Evolutionary conservation across 2,329 filamentous ascomycete species (phyloP), one percentile per base, ranked within the genome.

Genomic region (Trichoderma guizhouense): DNA sequence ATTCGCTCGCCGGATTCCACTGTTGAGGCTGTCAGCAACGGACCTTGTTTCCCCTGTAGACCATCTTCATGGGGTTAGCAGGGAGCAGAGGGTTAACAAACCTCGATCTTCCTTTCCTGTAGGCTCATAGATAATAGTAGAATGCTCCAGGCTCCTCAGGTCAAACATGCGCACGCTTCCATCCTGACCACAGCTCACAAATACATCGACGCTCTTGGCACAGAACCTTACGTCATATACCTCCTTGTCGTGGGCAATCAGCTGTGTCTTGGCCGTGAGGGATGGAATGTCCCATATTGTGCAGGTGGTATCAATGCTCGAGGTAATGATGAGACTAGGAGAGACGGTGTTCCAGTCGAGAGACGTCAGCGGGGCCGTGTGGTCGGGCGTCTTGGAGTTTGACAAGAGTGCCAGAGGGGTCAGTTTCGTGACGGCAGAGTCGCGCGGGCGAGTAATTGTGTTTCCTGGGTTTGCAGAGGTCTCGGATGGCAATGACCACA

Each of bases 241-340:
- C 82, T 99, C 96, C 82, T 98, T 98, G 83, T 99, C 96, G 81
- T 99, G 96, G 24, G 96, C 96, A 82, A 99, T 99, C 60, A 99
- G 86, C 81, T 99, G 96, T 2, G 96, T 99, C 84, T 99, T 99
- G 67, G 96, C 96, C 0, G 96, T 99, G 74, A 99, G 86, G 1
- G 96, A 98, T 4, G 96, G 96, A 71, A 99, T 99, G 81, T 99
- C 96, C 96, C 96, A 99, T 75, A 99, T 99, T 5, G 96, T 99
- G 83, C 96, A 99, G 7, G 96, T 99, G 1, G 96, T 99, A 79
- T 99, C 96, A 78, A 99, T 99, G 81, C 95, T 98, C 4, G 95
- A 98, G 1, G 96, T 99, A 78, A 99, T 99, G 79, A 99, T 99
- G 69, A 99, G 86, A 80, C 95, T 98, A 0, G 96, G 96, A 28